Conservation (phyloP, 78 protist species). For the Creolimax fragrantissima region DNA sequence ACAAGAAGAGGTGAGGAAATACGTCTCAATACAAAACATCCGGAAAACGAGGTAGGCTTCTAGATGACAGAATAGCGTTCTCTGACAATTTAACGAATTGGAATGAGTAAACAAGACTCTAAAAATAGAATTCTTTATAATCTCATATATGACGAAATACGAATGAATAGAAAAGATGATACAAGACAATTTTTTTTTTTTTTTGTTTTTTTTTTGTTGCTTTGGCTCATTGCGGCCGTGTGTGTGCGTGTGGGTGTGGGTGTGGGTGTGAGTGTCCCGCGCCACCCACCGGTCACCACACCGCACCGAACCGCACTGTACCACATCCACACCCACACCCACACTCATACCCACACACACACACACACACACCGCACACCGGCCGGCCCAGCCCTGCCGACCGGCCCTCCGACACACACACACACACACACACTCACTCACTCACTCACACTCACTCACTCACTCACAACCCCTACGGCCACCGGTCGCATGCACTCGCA, state of each 20-base stretch:
- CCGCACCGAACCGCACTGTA: neutral
- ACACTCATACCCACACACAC: neutral
- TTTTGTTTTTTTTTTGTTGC: neutral
- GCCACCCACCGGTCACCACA: neutral
- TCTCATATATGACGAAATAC: neutral
- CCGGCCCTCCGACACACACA: neutral
- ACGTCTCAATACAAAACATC: too few species aligned
- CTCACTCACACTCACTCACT: constrained; percentile 4
- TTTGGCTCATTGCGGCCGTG: neutral
- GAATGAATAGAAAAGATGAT: neutral
- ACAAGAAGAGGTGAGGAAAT: too few species aligned
- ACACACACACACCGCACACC: neutral
- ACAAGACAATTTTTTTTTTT: neutral
- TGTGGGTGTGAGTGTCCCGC: neutral
- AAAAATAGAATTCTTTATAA: too few species aligned
- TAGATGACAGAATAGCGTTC: too few species aligned
- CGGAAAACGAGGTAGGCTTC: too few species aligned
- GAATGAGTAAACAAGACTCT: too few species aligned
- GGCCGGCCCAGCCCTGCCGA: neutral
- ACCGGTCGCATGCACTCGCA: neutral
- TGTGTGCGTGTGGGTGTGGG: neutral
- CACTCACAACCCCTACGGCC: neutral
- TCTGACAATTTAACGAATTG: too few species aligned
- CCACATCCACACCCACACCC: neutral
- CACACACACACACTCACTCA: neutral